Conservation (phyloP, 768 basidiomycete species). For the Tricholoma sp. region DNA sequence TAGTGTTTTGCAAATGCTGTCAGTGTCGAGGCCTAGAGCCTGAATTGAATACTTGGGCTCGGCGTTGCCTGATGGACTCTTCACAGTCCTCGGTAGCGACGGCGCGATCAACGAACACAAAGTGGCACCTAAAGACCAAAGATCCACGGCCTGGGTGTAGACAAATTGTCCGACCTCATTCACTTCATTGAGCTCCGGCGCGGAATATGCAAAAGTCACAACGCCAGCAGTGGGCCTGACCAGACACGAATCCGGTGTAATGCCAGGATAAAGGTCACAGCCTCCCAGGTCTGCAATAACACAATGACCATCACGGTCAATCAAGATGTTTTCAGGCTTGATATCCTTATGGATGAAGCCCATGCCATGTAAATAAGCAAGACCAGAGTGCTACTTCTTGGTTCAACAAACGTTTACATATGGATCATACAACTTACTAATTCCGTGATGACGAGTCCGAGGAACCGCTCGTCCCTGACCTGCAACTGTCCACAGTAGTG, state of each 20-base stretch:
- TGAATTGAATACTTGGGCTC: not conserved
- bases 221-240: not conserved
- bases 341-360: not conserved
- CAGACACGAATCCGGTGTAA: not conserved
- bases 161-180: not conserved
- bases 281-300: slow-evolving; percentile 1
- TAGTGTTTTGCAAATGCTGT: not conserved
- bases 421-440: not conserved
- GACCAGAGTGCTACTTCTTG: not conserved
- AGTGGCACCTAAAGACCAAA: not conserved
- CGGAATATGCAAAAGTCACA: not conserved
- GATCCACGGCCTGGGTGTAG: not conserved
- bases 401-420: not conserved
- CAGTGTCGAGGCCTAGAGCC: not conserved
- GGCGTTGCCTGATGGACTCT: not conserved
- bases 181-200: not conserved
- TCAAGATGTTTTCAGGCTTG: not conserved
- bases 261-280: not conserved
- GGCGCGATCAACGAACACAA: not conserved
- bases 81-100: not conserved
- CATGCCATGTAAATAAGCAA: not conserved
- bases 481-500: not conserved
- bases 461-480: not conserved
- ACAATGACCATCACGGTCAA: not conserved
- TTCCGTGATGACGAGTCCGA: not conserved